Conservation (phyloP, 2,329 filamentous ascomycete genomes). For the Emergomyces pasteurianus region DNA sequence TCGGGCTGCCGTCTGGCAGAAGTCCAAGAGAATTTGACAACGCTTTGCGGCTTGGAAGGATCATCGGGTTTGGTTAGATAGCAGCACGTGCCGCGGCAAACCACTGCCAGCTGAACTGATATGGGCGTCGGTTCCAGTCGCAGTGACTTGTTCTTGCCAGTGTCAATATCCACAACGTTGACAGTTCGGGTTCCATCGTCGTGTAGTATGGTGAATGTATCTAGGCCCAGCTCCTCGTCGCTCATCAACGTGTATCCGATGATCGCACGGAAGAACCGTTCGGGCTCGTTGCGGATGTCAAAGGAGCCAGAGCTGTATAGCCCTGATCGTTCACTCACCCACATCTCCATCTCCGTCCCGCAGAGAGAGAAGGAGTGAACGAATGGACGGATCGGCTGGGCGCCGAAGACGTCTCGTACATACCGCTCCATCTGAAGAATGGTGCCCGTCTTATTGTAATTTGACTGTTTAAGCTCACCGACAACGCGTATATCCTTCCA, state of each 20-base stretch:
- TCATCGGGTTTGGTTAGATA: background rate
- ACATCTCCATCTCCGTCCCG: conserved; percentile 16
- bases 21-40: conserved; percentile 21
- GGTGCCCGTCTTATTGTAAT: no score
- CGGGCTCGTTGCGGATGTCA: conserved; percentile 20
- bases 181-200: conserved; percentile 10
- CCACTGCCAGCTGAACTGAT: background rate
- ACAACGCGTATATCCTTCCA: background rate
- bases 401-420: conserved; percentile 16
- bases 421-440: no score
- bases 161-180: no score
- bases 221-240: conserved; percentile 18
- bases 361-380: conserved; percentile 20
- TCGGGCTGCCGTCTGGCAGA: conserved; percentile 16
- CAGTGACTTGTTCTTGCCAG: no score
- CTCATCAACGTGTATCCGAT: conserved; percentile 21
- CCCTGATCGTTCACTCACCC: conserved; percentile 25
- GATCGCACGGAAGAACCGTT: conserved; percentile 19
- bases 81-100: background rate
- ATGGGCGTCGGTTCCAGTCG: no score
- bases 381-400: conserved; percentile 21
- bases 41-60: conserved; percentile 5
- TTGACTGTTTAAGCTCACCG: no score
- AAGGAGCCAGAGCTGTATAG: conserved; percentile 20
- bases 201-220: no score